phyloP scores from a whole-genome alignment of 2,329 filamentous ascomycete species.

The Leptographium radiaticola region DNA sequence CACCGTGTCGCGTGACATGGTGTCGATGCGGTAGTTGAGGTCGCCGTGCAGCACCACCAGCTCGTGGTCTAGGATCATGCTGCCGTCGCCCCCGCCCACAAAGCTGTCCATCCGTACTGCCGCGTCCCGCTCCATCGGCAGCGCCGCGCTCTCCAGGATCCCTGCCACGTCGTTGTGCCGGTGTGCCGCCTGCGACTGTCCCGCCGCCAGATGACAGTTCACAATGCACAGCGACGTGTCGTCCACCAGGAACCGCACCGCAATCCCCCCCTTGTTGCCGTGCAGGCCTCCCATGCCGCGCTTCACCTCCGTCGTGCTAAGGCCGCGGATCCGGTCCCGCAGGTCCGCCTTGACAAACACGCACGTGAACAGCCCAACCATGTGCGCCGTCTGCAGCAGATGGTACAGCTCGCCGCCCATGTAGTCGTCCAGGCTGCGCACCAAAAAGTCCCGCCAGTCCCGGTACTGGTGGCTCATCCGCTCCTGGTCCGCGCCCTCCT shows the following conservation, averaged over 20 bases:
- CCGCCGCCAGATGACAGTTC: slow-evolving; percentile 93
- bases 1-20: slow-evolving; percentile 87
- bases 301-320: slow-evolving; percentile 77
- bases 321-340: slow-evolving; percentile 60
- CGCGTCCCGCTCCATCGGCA: slow-evolving; percentile 61
- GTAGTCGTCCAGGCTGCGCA: slow-evolving; percentile 68
- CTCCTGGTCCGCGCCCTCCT: slow-evolving; percentile 66
- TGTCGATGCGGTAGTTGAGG: slow-evolving; percentile 95
- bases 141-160: slow-evolving; percentile 66
- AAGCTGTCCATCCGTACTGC: slow-evolving; percentile 62
- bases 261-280: slow-evolving; percentile 90
- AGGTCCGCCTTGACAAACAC: slow-evolving; percentile 81
- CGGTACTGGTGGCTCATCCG: slow-evolving; percentile 96
- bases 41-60: slow-evolving; percentile 95
- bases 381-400: slow-evolving; percentile 73
- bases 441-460: slow-evolving; percentile 86
- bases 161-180: slow-evolving; percentile 86
- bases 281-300: slow-evolving; percentile 90
- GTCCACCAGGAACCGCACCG: slow-evolving; percentile 85
- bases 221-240: slow-evolving; percentile 92
- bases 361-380: slow-evolving; percentile 92
- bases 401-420: slow-evolving; percentile 72
- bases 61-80: slow-evolving; percentile 92
- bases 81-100: slow-evolving; percentile 84
- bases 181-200: slow-evolving; percentile 77